phyloP scores from a whole-genome alignment of 495 filamentous ascomycete species.

The Neurospora sp. region DNA sequence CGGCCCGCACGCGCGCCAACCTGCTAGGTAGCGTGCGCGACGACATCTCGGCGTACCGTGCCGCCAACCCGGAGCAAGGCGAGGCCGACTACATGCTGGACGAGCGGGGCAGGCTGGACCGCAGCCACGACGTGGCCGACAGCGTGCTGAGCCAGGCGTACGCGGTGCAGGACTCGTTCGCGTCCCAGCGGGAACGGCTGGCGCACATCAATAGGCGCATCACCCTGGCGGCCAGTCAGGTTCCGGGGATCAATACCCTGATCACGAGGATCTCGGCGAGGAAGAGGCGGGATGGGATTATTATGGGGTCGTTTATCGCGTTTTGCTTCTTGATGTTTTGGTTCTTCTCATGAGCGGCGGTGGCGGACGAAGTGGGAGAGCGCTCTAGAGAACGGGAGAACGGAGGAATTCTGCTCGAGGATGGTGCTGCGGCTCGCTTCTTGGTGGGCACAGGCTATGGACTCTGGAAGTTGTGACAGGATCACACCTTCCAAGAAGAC shows the following conservation, averaged over 20 bases:
- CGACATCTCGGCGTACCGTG: constrained; percentile 83
- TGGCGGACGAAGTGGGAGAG: neutral
- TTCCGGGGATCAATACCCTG: constrained; percentile 87
- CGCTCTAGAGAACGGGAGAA: neutral
- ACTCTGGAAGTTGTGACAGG: neutral
- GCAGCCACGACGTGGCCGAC: constrained; percentile 79
- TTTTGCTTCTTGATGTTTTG: constrained; percentile 82
- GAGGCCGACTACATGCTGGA: constrained; percentile 97
- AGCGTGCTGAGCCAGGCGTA: constrained; percentile 93
- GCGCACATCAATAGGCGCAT: constrained; percentile 82
- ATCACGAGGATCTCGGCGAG: constrained; percentile 91
- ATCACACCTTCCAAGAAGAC: neutral
- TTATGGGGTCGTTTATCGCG: constrained; percentile 82
- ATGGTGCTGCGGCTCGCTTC: neutral
- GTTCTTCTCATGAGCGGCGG: constrained; percentile 56
- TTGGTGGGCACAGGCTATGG: neutral
- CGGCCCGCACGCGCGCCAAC: constrained; percentile 76
- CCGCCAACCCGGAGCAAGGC: constrained; percentile 64
- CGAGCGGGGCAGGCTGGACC: constrained; percentile 74
- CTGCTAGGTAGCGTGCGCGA: constrained; percentile 84
- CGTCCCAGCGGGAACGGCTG: constrained; percentile 74
- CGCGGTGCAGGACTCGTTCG: constrained; percentile 88
- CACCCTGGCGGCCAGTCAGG: constrained; percentile 73
- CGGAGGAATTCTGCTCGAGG: neutral
- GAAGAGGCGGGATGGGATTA: constrained; percentile 90